Evolutionary conservation across 306 rosid genomes (phyloP), one percentile per base, ranked within the genome.

Genomic region (Sesbania bispinosa): DNA sequence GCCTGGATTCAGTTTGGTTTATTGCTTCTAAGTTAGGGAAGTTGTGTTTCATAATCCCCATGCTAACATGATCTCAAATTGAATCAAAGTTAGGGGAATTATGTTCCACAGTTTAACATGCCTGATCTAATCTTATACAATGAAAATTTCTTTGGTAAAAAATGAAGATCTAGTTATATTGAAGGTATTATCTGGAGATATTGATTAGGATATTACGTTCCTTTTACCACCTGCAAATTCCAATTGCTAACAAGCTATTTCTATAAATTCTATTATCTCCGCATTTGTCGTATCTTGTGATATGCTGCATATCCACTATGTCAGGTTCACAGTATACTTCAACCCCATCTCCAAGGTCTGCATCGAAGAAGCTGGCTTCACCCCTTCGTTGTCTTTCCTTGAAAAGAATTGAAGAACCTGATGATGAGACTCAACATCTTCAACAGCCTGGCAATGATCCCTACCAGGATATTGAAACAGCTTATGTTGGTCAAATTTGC

Each of bases 331-430:
- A 59, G 77, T 32, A 60, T 48, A 85, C 84, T 66, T 77, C 79
- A 29, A 75, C 90, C 10, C 85, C 92, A 61, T 90, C 98, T 66
- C 97, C 94, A 46, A 86, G 90, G 75, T 81, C 92, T 74, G 84
- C 92, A 27, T 83, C 96, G n/a, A 94, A 87, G 88, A 94, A 87
- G 83, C 80, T 88, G 62, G 54, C 89, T 13, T 87, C 97, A 27
- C 96, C 98, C 54, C 84, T 94, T 52, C 84, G 92, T 10, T 94
- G 98, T 81, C 98, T 94, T 75, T 94, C 97, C 76, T 77, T 90
- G 86, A 93, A 93, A 75, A 94, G 79, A 77, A 33, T 88, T 53
- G 94, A 88, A 77, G 97, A 74, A 65, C 90, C 90, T 21, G 90
- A 90, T 70, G 90, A 86, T 21, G 95, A 87, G 68, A 84, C 74